Evolutionary conservation across 2,329 filamentous ascomycete species (phyloP).

Genomic region (Colletotrichum sp.): DNA sequence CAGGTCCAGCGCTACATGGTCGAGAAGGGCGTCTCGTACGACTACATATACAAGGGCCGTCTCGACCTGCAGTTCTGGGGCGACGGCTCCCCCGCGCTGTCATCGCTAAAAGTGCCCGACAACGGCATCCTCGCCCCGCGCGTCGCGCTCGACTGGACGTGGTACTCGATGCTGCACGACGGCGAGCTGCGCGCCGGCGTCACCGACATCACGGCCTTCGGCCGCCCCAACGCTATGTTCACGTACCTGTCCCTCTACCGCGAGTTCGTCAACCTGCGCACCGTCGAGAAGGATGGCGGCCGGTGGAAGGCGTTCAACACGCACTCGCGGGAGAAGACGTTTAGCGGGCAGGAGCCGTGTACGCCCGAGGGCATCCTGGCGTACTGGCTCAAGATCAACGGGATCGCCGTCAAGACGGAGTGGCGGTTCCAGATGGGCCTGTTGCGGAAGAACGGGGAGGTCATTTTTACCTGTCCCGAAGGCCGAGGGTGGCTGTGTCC

Average conservation of each 20-base stretch:
- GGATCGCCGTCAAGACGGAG: slow-evolving; percentile 24
- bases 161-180: slow-evolving; percentile 25
- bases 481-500: slow-evolving; percentile 18
- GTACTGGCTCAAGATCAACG: slow-evolving; percentile 24
- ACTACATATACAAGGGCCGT: slow-evolving; percentile 22
- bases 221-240: slow-evolving; percentile 22
- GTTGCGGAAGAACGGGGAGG: slow-evolving; percentile 15
- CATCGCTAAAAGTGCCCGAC: slow-evolving; percentile 11
- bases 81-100: slow-evolving; percentile 11
- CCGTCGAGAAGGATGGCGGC: slow-evolving; percentile 12
- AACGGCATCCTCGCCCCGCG: slow-evolving; percentile 22
- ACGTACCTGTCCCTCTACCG: slow-evolving; percentile 22
- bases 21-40: slow-evolving; percentile 18
- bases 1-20: slow-evolving; percentile 36
- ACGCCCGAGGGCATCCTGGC: slow-evolving; percentile 22
- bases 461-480: slow-evolving; percentile 24
- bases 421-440: slow-evolving; percentile 25
- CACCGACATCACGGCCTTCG: slow-evolving; percentile 25
- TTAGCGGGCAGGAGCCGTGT: slow-evolving; percentile 16
- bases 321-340: slow-evolving; percentile 14
- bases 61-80: slow-evolving; percentile 21
- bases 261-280: slow-evolving; percentile 19
- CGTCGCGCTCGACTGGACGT: slow-evolving; percentile 25
- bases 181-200: slow-evolving; percentile 23
- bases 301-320: slow-evolving; percentile 24